phyloP scores from a whole-genome alignment of 2,329 filamentous ascomycete genomes.

The Thelonectria blattea region DNA sequence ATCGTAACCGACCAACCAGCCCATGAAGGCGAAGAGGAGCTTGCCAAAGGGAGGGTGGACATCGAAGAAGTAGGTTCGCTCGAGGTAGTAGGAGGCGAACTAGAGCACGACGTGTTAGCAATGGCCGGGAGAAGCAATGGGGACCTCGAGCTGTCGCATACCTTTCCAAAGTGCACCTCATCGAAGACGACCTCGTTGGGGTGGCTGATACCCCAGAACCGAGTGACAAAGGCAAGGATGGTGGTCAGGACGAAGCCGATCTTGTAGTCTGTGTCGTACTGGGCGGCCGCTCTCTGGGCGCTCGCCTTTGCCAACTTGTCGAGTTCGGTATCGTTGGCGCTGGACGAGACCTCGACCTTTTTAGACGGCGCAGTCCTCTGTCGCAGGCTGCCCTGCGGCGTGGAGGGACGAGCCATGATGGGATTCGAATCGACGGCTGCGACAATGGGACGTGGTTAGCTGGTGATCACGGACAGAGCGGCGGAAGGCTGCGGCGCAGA shows the following conservation, averaged over 20 bases:
- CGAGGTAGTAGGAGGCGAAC: constrained; percentile 84
- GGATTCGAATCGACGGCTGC: constrained; percentile 22
- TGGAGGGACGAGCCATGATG: constrained; percentile 55
- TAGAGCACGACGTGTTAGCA: constrained; percentile 40
- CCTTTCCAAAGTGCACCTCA: constrained; percentile 99
- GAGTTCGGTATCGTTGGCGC: constrained; percentile 54
- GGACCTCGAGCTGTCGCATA: constrained; percentile 50
- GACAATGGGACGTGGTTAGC: constrained; percentile 30
- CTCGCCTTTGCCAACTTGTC: constrained; percentile 55
- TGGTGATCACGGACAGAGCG: background rate
- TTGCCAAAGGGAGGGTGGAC: constrained; percentile 98
- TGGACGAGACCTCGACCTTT: constrained; percentile 49
- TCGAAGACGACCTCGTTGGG: constrained; percentile 98
- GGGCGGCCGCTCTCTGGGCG: constrained; percentile 43
- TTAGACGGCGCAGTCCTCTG: constrained; percentile 62
- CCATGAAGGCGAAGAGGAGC: constrained; percentile 94
- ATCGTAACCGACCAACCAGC: constrained; percentile 97
- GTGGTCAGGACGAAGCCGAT: constrained; percentile 80
- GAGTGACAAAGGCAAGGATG: constrained; percentile 81
- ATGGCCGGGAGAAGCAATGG: constrained; percentile 1
- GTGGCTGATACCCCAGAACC: constrained; percentile 96
- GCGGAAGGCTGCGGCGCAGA: background rate
- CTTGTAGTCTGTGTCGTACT: constrained; percentile 83
- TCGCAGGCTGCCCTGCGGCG: constrained; percentile 64
- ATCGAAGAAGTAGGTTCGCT: constrained; percentile 99